Evolutionary conservation across 108 stramenopile genomes (phyloP), one percentile per base, ranked within the genome.

Genomic region (Parietichytrium sp.): DNA sequence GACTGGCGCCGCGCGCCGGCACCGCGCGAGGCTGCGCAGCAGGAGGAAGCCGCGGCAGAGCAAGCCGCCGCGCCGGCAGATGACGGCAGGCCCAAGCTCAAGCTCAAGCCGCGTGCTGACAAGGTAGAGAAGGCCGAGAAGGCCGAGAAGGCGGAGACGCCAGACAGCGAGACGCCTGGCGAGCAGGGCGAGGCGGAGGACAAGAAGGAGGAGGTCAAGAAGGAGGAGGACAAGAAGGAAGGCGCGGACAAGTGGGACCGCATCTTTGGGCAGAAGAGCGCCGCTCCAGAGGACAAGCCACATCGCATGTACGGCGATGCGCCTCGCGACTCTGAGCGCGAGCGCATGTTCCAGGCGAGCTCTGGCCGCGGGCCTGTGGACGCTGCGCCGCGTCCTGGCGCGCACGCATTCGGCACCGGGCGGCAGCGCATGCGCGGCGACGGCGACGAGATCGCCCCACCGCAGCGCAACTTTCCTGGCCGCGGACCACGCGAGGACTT

Each of bases 241-340:
- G 61, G 61, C 1, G 61, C 20, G 20, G 61, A 72, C 42, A 72
- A 72, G 20, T 72, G 61, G 61, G 61, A 72, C 20, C 36, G 42
- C 61, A 72, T 72, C 61, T 72, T 72, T 1, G 61, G 20, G 2
- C 45, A 33, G 33, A 27, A 23, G 12, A 23, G 52, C 52, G 38
- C 38, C 15, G 20, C 10, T 42, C 36, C 36, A 42, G 61, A 72
- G 20, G 25, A 33, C 8, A 42, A 72, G 61, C 38, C 38, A 6
- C 61, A 72, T 20, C 61, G 61, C 61, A 72, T 72, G 61, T 72
- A 33, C 42, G 61, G 61, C 16, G 61, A 72, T 42, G 38, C 23
- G 4, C 38, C 36, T 42, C 61, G 61, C 42, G 61, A 72, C 61
- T n/a, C 6, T 16, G 61, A 72, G 42, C 61, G 61, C 42, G 61